Evolutionary conservation across 176 grass and related monocot genomes (phyloP).

Genomic region (Guadua angustifolia): DNA sequence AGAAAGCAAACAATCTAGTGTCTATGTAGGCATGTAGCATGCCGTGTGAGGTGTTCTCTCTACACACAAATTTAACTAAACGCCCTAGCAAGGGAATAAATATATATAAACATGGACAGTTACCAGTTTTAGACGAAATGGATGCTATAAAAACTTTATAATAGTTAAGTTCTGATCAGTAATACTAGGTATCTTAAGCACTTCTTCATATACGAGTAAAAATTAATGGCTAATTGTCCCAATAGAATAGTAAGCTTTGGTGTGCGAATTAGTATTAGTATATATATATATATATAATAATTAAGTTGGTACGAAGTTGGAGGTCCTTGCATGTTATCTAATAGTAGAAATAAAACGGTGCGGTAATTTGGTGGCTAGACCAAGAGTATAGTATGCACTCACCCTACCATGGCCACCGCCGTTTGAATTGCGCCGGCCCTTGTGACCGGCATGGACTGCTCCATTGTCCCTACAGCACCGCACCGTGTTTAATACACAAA

Average conservation of each 20-base stretch:
- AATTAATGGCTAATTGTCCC: neutral
- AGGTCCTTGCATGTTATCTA: neutral
- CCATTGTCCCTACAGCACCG: neutral
- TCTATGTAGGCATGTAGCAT: constrained; percentile 13
- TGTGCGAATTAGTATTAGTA: neutral
- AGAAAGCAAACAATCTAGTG: constrained; percentile 27
- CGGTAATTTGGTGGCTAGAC: neutral
- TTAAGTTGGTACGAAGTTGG: too few species aligned
- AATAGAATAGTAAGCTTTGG: neutral
- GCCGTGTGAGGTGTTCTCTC: constrained; percentile 17
- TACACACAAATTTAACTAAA: neutral
- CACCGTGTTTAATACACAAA: neutral
- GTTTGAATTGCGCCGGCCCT: neutral
- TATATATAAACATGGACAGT: neutral
- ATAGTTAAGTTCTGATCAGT: neutral
- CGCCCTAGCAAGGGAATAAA: neutral
- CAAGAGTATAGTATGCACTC: neutral
- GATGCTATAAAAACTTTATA: neutral
- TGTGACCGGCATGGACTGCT: neutral
- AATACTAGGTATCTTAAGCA: neutral
- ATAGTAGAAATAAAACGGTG: neutral
- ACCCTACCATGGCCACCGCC: neutral
- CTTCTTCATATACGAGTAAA: neutral
- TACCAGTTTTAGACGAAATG: neutral
- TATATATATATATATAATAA: too few species aligned